Evolutionary conservation across 768 basidiomycete genomes (phyloP).

Genomic region (Agrocybe praecox): DNA sequence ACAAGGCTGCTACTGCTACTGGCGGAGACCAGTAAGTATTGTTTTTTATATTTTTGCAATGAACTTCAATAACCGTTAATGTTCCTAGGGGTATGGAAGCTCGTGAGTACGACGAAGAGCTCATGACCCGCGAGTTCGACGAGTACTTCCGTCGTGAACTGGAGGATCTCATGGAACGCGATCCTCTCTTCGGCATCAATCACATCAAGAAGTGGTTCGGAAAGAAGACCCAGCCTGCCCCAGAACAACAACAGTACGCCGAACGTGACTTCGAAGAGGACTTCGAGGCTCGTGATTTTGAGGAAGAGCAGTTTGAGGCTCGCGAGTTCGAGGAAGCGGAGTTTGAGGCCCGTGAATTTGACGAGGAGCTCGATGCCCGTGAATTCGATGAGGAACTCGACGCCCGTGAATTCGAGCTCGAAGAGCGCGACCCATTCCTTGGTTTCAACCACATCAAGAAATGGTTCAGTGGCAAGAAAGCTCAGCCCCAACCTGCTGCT

Average conservation of each 20-base stretch:
- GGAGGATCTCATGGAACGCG: conserved; percentile 9
- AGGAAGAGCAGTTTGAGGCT: conserved; percentile 9
- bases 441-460: background rate
- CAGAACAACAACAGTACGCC: background rate
- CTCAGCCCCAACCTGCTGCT: background rate
- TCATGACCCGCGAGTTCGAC: conserved; percentile 11
- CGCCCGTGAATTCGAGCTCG: conserved; percentile 5
- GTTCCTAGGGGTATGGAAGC: background rate
- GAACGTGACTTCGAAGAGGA: conserved; percentile 9
- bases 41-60: background rate
- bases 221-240: background rate
- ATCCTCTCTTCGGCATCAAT: conserved; percentile 8
- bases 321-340: conserved; percentile 18
- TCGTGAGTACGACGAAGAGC: conserved; percentile 4
- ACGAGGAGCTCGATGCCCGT: conserved; percentile 12
- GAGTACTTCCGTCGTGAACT: conserved; percentile 5
- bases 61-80: background rate
- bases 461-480: background rate
- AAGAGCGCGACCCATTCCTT: background rate
- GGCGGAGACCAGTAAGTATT: background rate
- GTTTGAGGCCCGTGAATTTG: conserved; percentile 13
- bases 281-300: conserved; percentile 11
- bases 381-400: conserved; percentile 15
- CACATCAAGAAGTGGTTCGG: conserved; percentile 1
- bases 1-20: background rate